Percentiles rank a stretch among this genome's conserved stretches.
Conservation (phyloP, 192 early-diverging fungal species). For the Umbelopsis ramanniana region DNA sequence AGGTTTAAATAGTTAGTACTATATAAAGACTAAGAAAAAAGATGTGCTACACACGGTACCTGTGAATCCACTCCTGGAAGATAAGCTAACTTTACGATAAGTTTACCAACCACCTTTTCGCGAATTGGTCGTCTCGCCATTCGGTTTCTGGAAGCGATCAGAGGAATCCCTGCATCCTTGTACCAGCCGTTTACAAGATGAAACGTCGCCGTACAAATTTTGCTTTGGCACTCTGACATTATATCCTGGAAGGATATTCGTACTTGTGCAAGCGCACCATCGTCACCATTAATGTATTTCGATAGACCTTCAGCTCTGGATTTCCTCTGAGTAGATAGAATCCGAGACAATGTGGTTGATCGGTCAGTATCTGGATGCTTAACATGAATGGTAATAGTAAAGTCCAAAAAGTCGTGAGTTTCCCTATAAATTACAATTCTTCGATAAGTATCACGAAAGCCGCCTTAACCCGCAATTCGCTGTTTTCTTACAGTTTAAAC, state of each 20-base stretch:
- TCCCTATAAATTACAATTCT: not conserved
- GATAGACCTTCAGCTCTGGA: slow-evolving; percentile 16
- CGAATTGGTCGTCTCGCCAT: not conserved
- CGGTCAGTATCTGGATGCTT: not conserved
- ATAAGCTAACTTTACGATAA: slow-evolving; percentile 27
- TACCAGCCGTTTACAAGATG: slow-evolving; percentile 37
- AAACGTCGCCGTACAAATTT: slow-evolving; percentile 29
- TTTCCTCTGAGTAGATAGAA: slow-evolving; percentile 10
- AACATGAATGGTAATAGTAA: slow-evolving; percentile 20
- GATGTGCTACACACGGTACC: not conserved
- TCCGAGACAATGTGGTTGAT: slow-evolving; percentile 9
- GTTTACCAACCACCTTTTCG: slow-evolving; percentile 36
- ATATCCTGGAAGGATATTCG: slow-evolving; percentile 24
- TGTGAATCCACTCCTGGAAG: slow-evolving; percentile 21
- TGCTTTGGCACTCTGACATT: slow-evolving; percentile 19
- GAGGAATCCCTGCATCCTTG: not conserved
- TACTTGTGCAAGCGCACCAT: slow-evolving; percentile 32
- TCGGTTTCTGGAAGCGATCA: not conserved
- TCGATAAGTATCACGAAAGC: not conserved
- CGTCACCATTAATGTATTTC: slow-evolving; percentile 26
- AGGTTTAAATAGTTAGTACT: not conserved
- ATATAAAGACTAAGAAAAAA: not conserved
- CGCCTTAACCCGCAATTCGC: not conserved
- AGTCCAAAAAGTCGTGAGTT: slow-evolving; percentile 15
- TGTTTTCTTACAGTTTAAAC: slow-evolving; percentile 26